These are phyloP conservation scores for Dorcoceras hygrometricum DNA, from an alignment of 257 asterid genomes.

Conservation along the genomic window DNA sequence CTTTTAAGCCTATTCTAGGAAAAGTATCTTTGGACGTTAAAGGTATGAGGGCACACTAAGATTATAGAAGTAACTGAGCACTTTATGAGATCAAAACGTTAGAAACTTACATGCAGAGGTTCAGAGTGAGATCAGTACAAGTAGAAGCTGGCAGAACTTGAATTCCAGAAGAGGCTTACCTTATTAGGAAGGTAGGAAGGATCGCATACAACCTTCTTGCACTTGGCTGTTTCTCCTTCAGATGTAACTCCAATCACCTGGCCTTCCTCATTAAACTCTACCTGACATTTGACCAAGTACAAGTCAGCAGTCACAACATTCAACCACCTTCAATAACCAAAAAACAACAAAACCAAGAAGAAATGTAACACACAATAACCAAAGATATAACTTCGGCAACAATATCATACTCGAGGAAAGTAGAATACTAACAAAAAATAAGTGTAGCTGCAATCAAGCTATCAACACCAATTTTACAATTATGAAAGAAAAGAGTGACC, in stretches of 20 bases:
- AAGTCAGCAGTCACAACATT: slow-evolving; percentile 18
- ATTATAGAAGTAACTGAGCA: background rate
- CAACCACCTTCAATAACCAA: background rate
- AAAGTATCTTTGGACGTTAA: background rate
- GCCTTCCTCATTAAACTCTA: slow-evolving; percentile 86
- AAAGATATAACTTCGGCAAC: background rate
- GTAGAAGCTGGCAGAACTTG: slow-evolving; percentile 1
- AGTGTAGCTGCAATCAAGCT: background rate
- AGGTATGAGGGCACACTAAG: background rate
- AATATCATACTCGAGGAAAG: slow-evolving; percentile 2
- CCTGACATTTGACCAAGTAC: slow-evolving; percentile 43
- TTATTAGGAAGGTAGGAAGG: slow-evolving; percentile 86
- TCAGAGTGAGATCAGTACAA: background rate
- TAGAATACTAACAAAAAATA: too few species aligned
- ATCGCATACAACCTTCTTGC: slow-evolving; percentile 93
- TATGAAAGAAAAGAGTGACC: slow-evolving; percentile 7
- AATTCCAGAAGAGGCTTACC: slow-evolving; percentile 40
- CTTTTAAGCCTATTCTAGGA: background rate
- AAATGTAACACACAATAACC: background rate
- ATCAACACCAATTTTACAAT: background rate
- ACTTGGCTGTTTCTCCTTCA: slow-evolving; percentile 95
- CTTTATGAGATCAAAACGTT: background rate
- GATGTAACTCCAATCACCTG: slow-evolving; percentile 88
- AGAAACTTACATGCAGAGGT: slow-evolving; percentile 9
- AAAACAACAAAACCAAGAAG: slow-evolving; percentile 16